Conservation (phyloP, 345 rosid species). For the Linum tenue region DNA sequence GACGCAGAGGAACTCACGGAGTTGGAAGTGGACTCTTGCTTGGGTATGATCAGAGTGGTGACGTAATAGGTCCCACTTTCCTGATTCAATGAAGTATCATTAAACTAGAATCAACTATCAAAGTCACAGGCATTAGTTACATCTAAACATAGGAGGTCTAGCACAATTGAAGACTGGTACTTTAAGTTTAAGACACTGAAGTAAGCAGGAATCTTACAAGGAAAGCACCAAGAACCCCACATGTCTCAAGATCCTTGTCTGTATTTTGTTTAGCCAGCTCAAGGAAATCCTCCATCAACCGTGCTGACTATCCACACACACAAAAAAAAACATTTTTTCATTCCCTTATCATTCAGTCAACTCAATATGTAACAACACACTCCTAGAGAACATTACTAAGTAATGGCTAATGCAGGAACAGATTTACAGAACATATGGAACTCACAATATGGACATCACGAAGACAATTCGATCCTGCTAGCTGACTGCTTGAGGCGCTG, state of each 20-base stretch:
- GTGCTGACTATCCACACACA: conserved; percentile 36
- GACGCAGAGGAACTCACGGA: conserved; percentile 47
- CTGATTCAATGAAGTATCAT: conserved; percentile 26
- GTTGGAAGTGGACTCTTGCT: conserved; percentile 77
- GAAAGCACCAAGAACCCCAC: conserved; percentile 81
- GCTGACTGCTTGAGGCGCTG: conserved; percentile 17
- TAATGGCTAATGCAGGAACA: neutral
- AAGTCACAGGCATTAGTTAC: neutral
- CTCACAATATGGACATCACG: conserved; percentile 81
- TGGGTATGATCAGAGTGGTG: conserved; percentile 84
- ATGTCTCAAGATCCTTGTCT: conserved; percentile 77
- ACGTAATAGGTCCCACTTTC: conserved; percentile 62
- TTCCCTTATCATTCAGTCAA: conserved; percentile 7
- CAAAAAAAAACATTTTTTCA: neutral
- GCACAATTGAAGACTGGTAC: neutral
- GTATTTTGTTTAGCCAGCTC: conserved; percentile 82
- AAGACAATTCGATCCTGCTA: conserved; percentile 24
- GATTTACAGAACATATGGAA: neutral
- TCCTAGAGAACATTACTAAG: too few species aligned
- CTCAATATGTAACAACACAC: too few species aligned
- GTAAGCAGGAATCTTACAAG: conserved; percentile 41
- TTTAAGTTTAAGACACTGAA: neutral
- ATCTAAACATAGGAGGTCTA: conserved; percentile 2
- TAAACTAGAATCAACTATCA: neutral
- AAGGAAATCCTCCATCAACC: conserved; percentile 72